A percentile compares a stretch with the other conserved stretches of the same genome.
Evolutionary conservation across 1,284 basidiomycete species (phyloP).

Genomic region (Puccinia horiana): DNA sequence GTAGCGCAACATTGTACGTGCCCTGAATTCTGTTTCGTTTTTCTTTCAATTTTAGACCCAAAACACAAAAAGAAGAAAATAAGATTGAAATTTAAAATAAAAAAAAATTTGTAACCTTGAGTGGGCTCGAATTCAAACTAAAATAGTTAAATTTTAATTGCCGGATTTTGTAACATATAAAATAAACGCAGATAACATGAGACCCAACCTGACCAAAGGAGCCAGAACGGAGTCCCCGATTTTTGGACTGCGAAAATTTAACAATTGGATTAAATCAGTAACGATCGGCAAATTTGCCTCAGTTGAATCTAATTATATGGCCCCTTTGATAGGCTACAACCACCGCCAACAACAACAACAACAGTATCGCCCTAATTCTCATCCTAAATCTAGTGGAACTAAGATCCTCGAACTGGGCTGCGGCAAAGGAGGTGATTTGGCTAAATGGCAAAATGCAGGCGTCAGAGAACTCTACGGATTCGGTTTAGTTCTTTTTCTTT

Average conservation of each 20-base stretch:
- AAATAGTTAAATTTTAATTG: neutral
- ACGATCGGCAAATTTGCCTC: constrained; percentile 79
- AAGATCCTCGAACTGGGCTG: constrained; percentile 94
- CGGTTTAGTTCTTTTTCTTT: constrained; percentile 64
- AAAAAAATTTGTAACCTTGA: neutral
- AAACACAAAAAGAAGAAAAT: no score
- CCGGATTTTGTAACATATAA: neutral
- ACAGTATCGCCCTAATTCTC: neutral
- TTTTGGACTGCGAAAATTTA: constrained; percentile 93
- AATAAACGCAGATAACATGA: constrained; percentile 72
- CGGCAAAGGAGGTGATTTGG: constrained; percentile 95
- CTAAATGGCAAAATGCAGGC: constrained; percentile 89
- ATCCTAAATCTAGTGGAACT: constrained; percentile 60
- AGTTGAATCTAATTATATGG: constrained; percentile 34
- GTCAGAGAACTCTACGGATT: constrained; percentile 78
- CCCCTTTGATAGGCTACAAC: constrained; percentile 61
- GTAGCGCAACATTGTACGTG: constrained; percentile 46
- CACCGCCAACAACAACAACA: constrained; percentile 61
- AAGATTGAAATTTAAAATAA: neutral
- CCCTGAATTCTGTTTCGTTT: neutral
- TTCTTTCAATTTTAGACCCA: no score
- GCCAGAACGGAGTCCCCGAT: constrained; percentile 89
- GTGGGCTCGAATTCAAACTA: no score
- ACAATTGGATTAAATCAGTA: constrained; percentile 98
- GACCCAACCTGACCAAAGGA: constrained; percentile 83